Conservation (phyloP, 2,329 filamentous ascomycete genomes). For the Cercospora sojina region DNA sequence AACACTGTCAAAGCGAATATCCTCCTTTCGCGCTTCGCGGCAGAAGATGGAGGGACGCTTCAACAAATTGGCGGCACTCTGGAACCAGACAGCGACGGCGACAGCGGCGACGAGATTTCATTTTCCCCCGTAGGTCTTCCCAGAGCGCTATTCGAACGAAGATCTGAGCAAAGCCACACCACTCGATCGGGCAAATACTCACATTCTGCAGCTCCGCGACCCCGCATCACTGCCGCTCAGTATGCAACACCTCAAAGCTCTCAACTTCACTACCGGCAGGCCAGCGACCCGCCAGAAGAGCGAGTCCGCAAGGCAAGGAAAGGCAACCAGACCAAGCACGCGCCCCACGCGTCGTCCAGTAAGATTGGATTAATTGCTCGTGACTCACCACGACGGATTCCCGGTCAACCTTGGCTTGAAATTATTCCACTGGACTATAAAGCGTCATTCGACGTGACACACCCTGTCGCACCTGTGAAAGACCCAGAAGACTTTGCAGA, state of each 20-base stretch:
- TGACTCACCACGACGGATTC: conserved; percentile 21
- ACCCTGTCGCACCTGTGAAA: neutral
- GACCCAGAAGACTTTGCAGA: neutral
- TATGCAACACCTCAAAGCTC: conserved; percentile 40
- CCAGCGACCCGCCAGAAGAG: conserved; percentile 1
- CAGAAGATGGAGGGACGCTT: conserved; percentile 2
- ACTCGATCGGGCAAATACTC: conserved; percentile 21
- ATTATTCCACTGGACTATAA: conserved; percentile 14
- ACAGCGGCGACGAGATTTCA: conserved; percentile 25
- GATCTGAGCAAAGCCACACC: conserved; percentile 14
- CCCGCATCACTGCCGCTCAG: conserved; percentile 28
- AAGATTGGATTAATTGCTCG: conserved; percentile 18
- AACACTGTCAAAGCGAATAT: conserved; percentile 61
- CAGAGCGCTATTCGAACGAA: conserved; percentile 16
- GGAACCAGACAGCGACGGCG: conserved; percentile 25
- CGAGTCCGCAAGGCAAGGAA: conserved; percentile 9
- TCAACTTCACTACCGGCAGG: conserved; percentile 34
- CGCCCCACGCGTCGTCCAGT: conserved; percentile 18
- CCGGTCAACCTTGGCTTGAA: conserved; percentile 24
- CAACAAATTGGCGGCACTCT: conserved; percentile 8
- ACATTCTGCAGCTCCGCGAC: conserved; percentile 25
- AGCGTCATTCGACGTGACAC: neutral
- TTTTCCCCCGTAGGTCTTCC: conserved; percentile 26
- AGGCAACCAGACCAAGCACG: conserved; percentile 21
- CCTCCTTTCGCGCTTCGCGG: conserved; percentile 24